Evolutionary conservation across 495 filamentous ascomycete species (phyloP).

Genomic region (Neurospora sp.): DNA sequence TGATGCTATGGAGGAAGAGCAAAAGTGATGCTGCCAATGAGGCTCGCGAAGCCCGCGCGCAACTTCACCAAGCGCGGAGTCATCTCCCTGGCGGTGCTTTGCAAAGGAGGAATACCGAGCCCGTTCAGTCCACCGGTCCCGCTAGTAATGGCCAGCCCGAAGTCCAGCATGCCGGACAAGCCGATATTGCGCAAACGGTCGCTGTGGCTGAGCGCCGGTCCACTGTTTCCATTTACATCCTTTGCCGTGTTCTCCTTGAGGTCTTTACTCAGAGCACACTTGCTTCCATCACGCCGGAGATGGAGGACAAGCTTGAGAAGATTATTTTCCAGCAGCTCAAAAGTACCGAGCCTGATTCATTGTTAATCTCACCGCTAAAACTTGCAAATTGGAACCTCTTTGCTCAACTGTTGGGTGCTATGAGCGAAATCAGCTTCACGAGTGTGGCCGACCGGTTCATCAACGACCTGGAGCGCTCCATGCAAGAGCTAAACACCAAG

Average conservation of each 20-base stretch:
- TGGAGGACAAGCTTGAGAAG: constrained; percentile 82
- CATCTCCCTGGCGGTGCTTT: constrained; percentile 21
- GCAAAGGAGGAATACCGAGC: constrained; percentile 40
- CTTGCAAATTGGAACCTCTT: constrained; percentile 94
- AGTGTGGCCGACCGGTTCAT: constrained; percentile 76
- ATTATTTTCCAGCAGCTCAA: constrained; percentile 92
- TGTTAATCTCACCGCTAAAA: constrained; percentile 67
- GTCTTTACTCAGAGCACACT: constrained; percentile 85
- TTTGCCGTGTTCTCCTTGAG: constrained; percentile 88
- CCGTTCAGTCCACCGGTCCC: constrained; percentile 23
- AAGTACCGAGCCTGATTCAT: constrained; percentile 72
- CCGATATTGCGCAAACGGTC: constrained; percentile 27
- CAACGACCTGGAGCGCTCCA: constrained; percentile 62
- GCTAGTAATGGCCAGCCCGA: constrained; percentile 7
- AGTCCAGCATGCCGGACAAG: neutral
- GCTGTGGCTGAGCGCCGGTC: constrained; percentile 75
- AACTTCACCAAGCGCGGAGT: constrained; percentile 52
- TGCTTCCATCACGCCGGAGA: constrained; percentile 69
- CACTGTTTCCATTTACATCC: constrained; percentile 85
- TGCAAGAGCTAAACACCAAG: constrained; percentile 61
- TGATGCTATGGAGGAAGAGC: constrained; percentile 93
- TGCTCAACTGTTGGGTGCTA: constrained; percentile 79
- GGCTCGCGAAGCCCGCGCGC: constrained; percentile 41
- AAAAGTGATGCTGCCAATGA: constrained; percentile 80
- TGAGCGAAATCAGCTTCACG: constrained; percentile 85